Percentiles rank a stretch among this genome's conserved stretches.
Conservation (phyloP, 2,329 filamentous ascomycete species). For the Pseudocercospora musae region DNA sequence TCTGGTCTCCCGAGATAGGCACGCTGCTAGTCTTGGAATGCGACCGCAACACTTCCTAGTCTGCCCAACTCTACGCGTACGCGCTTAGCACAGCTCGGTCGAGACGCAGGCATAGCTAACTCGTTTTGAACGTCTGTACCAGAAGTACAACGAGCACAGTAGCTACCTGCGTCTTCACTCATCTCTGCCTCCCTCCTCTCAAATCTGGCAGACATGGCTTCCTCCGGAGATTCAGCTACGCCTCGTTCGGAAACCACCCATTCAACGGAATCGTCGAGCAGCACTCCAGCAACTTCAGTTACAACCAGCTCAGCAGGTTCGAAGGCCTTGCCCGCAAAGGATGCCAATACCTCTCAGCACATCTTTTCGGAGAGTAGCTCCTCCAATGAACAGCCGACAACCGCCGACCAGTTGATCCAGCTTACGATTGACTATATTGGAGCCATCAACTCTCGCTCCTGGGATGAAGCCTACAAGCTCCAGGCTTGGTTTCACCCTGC, state of each 20-base stretch:
- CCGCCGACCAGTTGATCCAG: neutral
- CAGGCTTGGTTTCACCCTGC: conserved; percentile 8
- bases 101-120: too few relatives aligned
- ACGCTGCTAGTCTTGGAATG: too few relatives aligned
- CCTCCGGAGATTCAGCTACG: neutral
- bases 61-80: too few relatives aligned
- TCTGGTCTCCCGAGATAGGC: too few relatives aligned
- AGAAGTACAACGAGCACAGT: too few relatives aligned
- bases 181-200: neutral
- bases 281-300: neutral
- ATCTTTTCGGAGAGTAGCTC: neutral
- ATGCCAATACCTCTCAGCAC: neutral
- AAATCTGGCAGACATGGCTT: neutral
- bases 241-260: neutral
- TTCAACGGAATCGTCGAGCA: neutral
- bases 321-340: neutral
- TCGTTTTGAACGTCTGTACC: too few relatives aligned
- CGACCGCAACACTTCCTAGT: too few relatives aligned
- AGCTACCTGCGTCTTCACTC: too few relatives aligned
- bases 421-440: neutral
- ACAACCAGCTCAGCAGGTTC: neutral
- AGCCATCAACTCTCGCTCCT: neutral
- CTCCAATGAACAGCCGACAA: neutral
- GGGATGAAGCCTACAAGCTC: neutral
- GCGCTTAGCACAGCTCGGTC: too few relatives aligned